phyloP scores from a whole-genome alignment of 2,329 filamentous ascomycete genomes.

The Aspergillus hiratsukae region DNA sequence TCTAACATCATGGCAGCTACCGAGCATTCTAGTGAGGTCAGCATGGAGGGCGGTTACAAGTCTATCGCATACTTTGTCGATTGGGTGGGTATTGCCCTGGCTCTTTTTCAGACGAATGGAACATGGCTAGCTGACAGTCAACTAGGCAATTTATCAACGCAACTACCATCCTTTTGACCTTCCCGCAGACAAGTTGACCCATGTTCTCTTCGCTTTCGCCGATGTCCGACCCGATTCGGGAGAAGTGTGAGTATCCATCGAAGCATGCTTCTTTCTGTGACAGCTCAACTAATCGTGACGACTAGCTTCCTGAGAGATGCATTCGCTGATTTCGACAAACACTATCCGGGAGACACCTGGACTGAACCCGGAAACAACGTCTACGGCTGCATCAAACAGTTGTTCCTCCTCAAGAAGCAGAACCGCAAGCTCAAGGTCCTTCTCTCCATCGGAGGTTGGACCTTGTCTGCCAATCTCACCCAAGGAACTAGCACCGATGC shows the following conservation, averaged over 20 bases:
- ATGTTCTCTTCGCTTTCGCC: conserved; percentile 84
- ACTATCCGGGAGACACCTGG: conserved; percentile 62
- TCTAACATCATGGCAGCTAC: not conserved
- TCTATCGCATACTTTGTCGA: conserved; percentile 43
- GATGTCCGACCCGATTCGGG: conserved; percentile 75
- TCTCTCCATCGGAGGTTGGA: conserved; percentile 79
- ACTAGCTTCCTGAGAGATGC: conserved; percentile 55
- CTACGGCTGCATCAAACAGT: conserved; percentile 73
- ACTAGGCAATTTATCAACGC: conserved; percentile 73
- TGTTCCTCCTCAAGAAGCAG: conserved; percentile 69
- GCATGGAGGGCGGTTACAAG: conserved; percentile 27
- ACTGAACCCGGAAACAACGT: conserved; percentile 69
- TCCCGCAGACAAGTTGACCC: conserved; percentile 74
- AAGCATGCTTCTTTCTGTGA: not conserved
- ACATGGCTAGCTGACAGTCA: not conserved
- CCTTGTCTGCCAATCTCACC: conserved; percentile 72
- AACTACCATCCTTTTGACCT: conserved; percentile 79
- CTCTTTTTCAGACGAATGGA: not conserved
- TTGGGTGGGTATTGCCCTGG: conserved; percentile 31
- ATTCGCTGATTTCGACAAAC: conserved; percentile 65
- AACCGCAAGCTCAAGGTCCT: conserved; percentile 74
- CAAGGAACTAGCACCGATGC: conserved; percentile 59
- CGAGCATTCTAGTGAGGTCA: conserved; percentile 10
- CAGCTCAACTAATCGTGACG: conserved; percentile 6
- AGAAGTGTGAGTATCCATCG: conserved; percentile 58